Percentiles rank a stretch among this genome's conserved stretches.
Conservation (phyloP, 345 rosid species). For the Populus davidiana region DNA sequence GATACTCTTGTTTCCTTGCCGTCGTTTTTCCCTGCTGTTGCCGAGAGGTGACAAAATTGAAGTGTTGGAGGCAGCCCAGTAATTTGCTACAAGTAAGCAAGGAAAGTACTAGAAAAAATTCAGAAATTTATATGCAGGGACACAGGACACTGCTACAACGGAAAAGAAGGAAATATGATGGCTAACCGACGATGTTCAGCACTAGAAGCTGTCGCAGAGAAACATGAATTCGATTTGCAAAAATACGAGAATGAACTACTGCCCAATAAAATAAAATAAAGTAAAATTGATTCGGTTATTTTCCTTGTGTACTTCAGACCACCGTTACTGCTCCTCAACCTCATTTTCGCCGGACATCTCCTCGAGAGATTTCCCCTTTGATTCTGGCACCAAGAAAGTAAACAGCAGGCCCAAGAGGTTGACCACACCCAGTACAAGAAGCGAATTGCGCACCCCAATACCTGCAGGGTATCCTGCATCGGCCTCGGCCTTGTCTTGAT, state of each 20-base stretch:
- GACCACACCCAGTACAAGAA: slow-evolving; percentile 53
- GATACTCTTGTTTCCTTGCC: not conserved
- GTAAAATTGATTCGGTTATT: too few relatives aligned
- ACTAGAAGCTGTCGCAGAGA: too few relatives aligned
- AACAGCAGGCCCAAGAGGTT: slow-evolving; percentile 61
- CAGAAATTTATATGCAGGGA: too few relatives aligned
- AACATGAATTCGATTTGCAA: too few relatives aligned
- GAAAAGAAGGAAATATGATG: too few relatives aligned
- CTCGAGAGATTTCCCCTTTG: slow-evolving; percentile 77
- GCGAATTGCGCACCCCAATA: slow-evolving; percentile 76
- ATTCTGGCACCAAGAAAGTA: slow-evolving; percentile 85
- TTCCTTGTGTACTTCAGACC: too few relatives aligned
- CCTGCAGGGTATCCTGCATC: slow-evolving; percentile 90
- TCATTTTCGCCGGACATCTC: slow-evolving; percentile 80
- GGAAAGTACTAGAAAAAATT: too few relatives aligned
- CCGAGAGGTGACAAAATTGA: not conserved
- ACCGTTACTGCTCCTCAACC: slow-evolving; percentile 11
- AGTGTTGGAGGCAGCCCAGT: not conserved
- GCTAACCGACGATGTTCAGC: too few relatives aligned
- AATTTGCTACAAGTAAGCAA: too few relatives aligned
- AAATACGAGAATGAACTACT: too few relatives aligned
- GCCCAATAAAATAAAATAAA: too few relatives aligned
- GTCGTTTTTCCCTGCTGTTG: not conserved
- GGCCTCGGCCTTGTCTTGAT: slow-evolving; percentile 58
- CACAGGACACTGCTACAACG: too few relatives aligned